phyloP scores from a whole-genome alignment of 768 basidiomycete species.

The Suillus variegatus region DNA sequence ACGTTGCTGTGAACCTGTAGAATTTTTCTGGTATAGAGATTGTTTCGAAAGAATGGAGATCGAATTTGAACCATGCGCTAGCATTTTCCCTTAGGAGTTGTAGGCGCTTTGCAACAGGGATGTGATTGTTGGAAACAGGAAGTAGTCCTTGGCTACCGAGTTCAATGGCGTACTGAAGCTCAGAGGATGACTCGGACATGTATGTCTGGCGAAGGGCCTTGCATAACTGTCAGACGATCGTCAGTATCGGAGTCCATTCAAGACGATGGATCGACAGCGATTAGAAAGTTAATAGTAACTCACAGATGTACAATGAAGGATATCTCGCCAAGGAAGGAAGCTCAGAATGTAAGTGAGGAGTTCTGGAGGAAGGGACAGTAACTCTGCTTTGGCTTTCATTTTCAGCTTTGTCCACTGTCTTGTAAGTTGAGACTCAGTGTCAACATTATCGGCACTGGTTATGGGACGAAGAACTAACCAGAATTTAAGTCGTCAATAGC shows the following conservation, averaged over 20 bases:
- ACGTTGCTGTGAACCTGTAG: neutral
- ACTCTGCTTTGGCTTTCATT: too few species aligned
- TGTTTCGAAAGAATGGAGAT: neutral
- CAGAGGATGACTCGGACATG: neutral
- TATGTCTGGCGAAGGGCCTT: neutral
- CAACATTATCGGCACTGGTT: too few species aligned
- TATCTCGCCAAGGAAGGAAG: neutral
- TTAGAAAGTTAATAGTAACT: neutral
- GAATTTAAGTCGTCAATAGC: neutral
- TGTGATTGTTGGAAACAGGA: neutral
- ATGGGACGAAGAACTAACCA: neutral
- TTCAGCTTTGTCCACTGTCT: neutral
- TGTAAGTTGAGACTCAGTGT: neutral
- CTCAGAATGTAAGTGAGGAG: too few species aligned
- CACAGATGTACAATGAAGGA: conserved; percentile 3
- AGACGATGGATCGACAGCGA: neutral
- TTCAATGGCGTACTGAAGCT: conserved; percentile 5
- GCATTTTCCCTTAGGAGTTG: neutral
- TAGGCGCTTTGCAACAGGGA: neutral
- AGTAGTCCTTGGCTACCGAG: conserved; percentile 1
- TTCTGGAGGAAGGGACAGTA: too few species aligned
- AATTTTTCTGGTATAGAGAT: neutral
- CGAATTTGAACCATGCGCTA: neutral
- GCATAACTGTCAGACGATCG: neutral
- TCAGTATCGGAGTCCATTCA: neutral